phyloP scores from a whole-genome alignment of 2,329 filamentous ascomycete genomes.

The Phialophora macrospora region DNA sequence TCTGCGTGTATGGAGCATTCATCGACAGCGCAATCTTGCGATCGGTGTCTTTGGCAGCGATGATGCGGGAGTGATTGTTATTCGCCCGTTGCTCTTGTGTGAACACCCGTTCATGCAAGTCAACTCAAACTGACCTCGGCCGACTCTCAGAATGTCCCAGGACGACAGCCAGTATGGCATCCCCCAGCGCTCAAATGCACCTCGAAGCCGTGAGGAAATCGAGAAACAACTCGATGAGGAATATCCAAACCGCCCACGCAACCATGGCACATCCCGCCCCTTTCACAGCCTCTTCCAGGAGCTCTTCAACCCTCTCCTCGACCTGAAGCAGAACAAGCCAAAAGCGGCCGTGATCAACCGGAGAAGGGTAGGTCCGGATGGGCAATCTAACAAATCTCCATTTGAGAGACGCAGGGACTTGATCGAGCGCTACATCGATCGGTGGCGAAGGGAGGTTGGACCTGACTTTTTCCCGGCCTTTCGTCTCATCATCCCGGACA shows the following conservation, averaged over 20 bases:
- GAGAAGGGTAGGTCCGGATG: conserved; percentile 63
- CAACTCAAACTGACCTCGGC: not conserved
- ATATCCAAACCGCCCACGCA: conserved; percentile 81
- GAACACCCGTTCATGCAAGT: not conserved
- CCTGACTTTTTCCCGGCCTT: conserved; percentile 92
- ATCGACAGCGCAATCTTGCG: not conserved
- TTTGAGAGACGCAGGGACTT: conserved; percentile 80
- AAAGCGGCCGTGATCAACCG: conserved; percentile 62
- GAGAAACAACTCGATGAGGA: conserved; percentile 58
- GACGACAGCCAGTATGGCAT: conserved; percentile 26
- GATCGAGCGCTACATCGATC: conserved; percentile 81
- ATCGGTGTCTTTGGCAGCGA: not conserved
- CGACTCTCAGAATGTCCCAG: conserved; percentile 27
- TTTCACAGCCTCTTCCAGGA: conserved; percentile 79
- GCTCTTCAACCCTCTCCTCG: conserved; percentile 79
- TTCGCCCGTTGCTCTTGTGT: not conserved
- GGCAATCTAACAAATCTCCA: conserved; percentile 61
- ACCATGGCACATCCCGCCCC: conserved; percentile 75
- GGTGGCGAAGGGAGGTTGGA: conserved; percentile 87
- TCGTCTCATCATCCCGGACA: conserved; percentile 87
- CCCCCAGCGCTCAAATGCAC: conserved; percentile 11
- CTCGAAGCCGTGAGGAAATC: conserved; percentile 18
- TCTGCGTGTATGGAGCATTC: not conserved
- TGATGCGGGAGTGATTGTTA: not conserved
- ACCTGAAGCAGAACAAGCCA: conserved; percentile 80